These are phyloP conservation scores for Naegleria fowleri DNA, from an alignment of 208 protist genomes.

Conservation along the genomic window DNA sequence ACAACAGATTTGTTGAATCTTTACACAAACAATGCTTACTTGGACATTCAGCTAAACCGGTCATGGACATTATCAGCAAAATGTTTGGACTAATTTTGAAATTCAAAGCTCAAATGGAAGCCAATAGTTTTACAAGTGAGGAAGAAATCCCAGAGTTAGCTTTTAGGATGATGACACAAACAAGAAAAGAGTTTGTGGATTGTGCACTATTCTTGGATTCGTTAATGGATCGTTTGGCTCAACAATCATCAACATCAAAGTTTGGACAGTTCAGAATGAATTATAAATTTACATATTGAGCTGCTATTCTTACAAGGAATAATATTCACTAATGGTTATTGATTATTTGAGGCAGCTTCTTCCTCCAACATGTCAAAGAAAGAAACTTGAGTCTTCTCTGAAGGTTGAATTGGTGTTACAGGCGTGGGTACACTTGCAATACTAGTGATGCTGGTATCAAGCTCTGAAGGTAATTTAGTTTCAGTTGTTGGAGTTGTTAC, in stretches of 20 bases:
- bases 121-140: not conserved
- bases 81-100: conserved; percentile 8
- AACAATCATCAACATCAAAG: not conserved
- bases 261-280: not conserved
- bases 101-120: not conserved
- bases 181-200: conserved; percentile 9
- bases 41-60: not conserved
- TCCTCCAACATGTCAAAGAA: too few relatives aligned
- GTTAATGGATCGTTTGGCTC: not conserved
- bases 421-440: too few relatives aligned
- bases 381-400: too few relatives aligned
- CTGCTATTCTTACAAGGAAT: too few relatives aligned
- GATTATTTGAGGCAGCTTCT: too few relatives aligned
- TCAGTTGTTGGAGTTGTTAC: not conserved
- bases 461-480: too few relatives aligned
- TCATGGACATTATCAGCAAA: not conserved
- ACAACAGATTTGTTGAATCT: not conserved
- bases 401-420: too few relatives aligned
- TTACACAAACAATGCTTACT: not conserved
- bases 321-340: too few relatives aligned
- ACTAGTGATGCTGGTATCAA: too few relatives aligned
- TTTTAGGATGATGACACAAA: not conserved
- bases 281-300: not conserved
- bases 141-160: not conserved
- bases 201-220: not conserved